A percentile compares a stretch with the other conserved stretches of the same genome.
Conservation (phyloP, 495 filamentous ascomycete genomes). For the Viridothelium virens region DNA sequence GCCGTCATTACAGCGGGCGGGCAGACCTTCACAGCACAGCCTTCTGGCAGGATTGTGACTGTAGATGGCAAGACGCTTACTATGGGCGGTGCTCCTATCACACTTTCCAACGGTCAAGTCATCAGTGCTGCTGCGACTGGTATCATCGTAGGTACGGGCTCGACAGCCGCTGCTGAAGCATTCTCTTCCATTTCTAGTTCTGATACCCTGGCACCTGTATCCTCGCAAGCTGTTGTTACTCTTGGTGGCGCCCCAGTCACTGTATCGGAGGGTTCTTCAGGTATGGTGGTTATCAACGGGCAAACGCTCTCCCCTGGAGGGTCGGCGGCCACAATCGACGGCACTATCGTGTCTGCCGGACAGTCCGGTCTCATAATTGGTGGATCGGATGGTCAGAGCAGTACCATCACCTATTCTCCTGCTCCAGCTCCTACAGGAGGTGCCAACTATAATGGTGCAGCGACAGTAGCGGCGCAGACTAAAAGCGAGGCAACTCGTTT, state of each 20-base stretch:
- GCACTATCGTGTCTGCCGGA: neutral
- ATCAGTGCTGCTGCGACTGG: neutral
- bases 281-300: neutral
- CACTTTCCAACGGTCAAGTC: neutral
- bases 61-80: constrained; percentile 11
- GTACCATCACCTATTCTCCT: neutral
- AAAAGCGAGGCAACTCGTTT: neutral
- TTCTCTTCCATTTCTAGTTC: neutral
- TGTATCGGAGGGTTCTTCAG: neutral
- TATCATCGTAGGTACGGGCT: neutral
- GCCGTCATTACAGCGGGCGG: constrained; percentile 1
- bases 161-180: neutral
- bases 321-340: neutral
- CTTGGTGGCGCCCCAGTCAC: neutral
- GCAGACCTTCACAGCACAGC: constrained; percentile 9
- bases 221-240: neutral
- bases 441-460: neutral
- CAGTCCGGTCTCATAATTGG: neutral
- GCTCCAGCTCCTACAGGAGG: neutral
- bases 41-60: neutral
- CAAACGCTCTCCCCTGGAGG: neutral
- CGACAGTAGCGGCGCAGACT: neutral
- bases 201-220: neutral
- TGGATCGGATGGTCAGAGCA: neutral
- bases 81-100: neutral